A percentile compares a stretch with the other conserved stretches of the same genome.
phyloP scores from a whole-genome alignment of 306 rosid genomes.

The Fagus sylvatica region DNA sequence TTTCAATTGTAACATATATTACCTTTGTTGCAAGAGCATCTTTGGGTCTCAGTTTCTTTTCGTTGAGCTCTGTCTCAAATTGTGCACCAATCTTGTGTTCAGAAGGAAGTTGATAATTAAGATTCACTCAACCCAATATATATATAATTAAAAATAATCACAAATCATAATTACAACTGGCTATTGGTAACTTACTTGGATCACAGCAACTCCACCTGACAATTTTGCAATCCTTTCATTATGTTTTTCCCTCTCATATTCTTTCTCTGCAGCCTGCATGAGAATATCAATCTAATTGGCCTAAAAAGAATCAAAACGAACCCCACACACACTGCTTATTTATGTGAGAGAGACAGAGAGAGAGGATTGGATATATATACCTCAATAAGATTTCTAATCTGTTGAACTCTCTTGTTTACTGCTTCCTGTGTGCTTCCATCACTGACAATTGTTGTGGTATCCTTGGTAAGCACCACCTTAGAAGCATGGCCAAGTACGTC shows the following conservation, averaged over 20 bases:
- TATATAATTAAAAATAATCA: not conserved
- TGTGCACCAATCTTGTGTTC: conserved; percentile 86
- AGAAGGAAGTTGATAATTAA: not conserved
- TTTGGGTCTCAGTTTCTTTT: conserved; percentile 93
- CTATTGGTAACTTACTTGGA: conserved; percentile 55
- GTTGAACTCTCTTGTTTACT: conserved; percentile 90
- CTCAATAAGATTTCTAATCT: conserved; percentile 85
- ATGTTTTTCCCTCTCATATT: conserved; percentile 86
- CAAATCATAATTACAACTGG: not conserved
- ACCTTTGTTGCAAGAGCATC: conserved; percentile 99
- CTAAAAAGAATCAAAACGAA: not conserved
- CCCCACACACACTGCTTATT: not conserved
- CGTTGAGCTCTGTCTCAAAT: conserved; percentile 98
- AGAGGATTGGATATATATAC: conserved; percentile 34
- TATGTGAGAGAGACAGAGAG: not conserved
- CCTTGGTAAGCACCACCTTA: conserved; percentile 96
- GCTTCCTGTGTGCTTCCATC: conserved; percentile 97
- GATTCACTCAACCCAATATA: too few species aligned
- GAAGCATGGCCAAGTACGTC: conserved; percentile 92
- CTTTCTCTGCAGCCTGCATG: conserved; percentile 87
- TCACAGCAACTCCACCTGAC: conserved; percentile 98
- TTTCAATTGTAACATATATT: not conserved
- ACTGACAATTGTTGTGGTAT: conserved; percentile 85
- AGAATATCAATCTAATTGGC: not conserved
- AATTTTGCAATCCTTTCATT: conserved; percentile 91